phyloP scores from a whole-genome alignment of 139 green algal genomes.

The Raphidocelis subcapitata region DNA sequence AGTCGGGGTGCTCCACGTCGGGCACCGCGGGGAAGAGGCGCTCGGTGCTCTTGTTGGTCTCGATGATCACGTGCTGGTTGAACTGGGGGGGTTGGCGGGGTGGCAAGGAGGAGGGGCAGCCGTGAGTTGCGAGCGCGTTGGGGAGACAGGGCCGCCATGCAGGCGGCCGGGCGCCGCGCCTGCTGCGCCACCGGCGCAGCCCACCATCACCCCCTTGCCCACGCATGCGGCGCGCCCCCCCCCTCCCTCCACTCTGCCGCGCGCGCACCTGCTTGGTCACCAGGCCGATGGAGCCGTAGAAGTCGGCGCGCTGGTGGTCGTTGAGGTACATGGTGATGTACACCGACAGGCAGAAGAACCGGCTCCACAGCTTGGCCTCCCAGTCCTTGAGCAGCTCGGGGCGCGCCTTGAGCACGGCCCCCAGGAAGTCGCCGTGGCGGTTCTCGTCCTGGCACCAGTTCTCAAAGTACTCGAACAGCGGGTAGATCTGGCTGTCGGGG shows the following conservation, averaged over 20 bases:
- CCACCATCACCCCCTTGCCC: no score
- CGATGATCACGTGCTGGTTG: conserved; percentile 94
- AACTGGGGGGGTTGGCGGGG: conserved; percentile 61
- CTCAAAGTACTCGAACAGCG: conserved; percentile 99
- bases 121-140: not conserved
- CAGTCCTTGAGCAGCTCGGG: conserved; percentile 78
- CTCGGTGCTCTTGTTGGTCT: conserved; percentile 96
- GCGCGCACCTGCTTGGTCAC: conserved; percentile 59
- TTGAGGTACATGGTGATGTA: conserved; percentile 99
- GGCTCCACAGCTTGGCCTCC: conserved; percentile 81
- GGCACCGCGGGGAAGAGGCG: conserved; percentile 93
- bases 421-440: conserved; percentile 65
- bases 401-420: conserved; percentile 59
- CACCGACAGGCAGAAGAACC: conserved; percentile 98
- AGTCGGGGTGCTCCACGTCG: conserved; percentile 87
- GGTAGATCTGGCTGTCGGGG: conserved; percentile 97
- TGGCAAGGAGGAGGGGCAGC: not conserved
- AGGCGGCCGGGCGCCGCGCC: no score
- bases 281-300: conserved; percentile 93
- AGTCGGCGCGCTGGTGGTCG: conserved; percentile 86
- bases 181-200: no score
- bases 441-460: conserved; percentile 99
- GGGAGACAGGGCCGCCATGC: no score
- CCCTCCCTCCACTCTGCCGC: not conserved
- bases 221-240: no score